Evolutionary conservation across 2,329 filamentous ascomycete species (phyloP), one percentile per base, ranked within the genome.

Genomic region (Pseudogymnoascus sp.): DNA sequence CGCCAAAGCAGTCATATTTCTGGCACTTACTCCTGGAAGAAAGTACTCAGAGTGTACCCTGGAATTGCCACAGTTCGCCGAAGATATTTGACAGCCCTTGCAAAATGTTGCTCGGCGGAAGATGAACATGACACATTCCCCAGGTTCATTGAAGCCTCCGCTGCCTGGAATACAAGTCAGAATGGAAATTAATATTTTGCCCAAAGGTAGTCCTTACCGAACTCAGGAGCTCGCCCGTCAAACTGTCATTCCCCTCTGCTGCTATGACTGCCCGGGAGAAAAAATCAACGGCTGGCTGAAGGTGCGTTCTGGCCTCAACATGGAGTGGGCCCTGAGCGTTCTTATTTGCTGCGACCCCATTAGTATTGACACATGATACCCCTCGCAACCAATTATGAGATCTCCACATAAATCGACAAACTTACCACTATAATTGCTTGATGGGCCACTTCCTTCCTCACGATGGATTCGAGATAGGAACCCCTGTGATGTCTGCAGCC

Each of bases 221-320:
- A 38, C 75, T 71, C 15, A 82, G 71, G 6, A 82, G 67, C 59
- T 74, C 69, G 22, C 78, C 78, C 18, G 71, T 74, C 6, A 75
- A 63, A 5, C 60, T 65, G 5, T 71, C 70, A 62, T 76, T 73
- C 15, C 66, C 65, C 41, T 73, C 72, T 4, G 79, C 78, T 39
- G 74, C 71, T 60, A 74, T 70, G 11, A 80, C 74, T 20, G 79
- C 79, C 61, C 75, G 71, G 50, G 74, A 71, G 60, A 80, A 75
- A 66, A 81, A 81, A 61, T 82, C 80, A 5, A 75, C 75, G 6
- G 80, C 78, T 57, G 80, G 79, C 36, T 80, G 73, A 6, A 83
- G 70, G 60, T 76, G 74, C 1, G 76, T 78, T 62, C 80, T 73
- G 58, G 79, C 80, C 70, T 82, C 78, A 12, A 81, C 77, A 67